Percentiles rank a stretch among this genome's conserved stretches.
These are phyloP conservation scores for Dendrobium nobile DNA, from an alignment of 106 monocot species.

Conservation along the genomic window DNA sequence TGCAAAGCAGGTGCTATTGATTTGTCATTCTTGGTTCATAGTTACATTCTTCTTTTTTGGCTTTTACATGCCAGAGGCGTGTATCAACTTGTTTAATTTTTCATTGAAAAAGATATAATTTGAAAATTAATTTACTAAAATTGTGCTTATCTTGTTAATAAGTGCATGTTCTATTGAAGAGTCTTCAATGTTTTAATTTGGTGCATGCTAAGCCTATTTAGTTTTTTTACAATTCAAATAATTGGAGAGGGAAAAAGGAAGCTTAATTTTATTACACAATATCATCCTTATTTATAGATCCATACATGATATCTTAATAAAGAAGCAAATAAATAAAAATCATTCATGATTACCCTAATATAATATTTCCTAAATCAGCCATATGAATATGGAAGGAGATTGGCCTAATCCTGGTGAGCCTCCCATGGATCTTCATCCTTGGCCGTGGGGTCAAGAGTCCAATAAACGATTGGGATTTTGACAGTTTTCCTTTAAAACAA, in stretches of 20 bases:
- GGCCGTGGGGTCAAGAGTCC: too few relatives aligned
- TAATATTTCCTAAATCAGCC: too few relatives aligned
- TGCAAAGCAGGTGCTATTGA: neutral
- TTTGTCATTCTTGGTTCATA: neutral
- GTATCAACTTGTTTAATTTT: neutral
- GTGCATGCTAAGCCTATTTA: neutral
- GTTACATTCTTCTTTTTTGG: neutral
- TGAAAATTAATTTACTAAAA: neutral
- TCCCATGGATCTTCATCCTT: too few relatives aligned
- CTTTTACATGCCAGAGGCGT: neutral
- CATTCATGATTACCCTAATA: too few relatives aligned
- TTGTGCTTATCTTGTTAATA: neutral
- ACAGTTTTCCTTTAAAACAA: neutral
- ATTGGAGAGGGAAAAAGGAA: too few relatives aligned
- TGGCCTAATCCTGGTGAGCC: too few relatives aligned
- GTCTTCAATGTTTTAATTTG: neutral
- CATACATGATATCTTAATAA: too few relatives aligned
- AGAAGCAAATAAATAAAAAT: too few relatives aligned
- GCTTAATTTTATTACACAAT: too few relatives aligned
- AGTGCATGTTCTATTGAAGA: neutral
- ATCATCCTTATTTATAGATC: too few relatives aligned
- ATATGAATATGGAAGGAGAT: too few relatives aligned
- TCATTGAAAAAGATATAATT: neutral
- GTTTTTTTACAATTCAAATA: neutral
- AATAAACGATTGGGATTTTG: too few relatives aligned